These are phyloP conservation scores for Eutrema yunnanense DNA, from an alignment of 345 rosid genomes.

Conservation along the genomic window DNA sequence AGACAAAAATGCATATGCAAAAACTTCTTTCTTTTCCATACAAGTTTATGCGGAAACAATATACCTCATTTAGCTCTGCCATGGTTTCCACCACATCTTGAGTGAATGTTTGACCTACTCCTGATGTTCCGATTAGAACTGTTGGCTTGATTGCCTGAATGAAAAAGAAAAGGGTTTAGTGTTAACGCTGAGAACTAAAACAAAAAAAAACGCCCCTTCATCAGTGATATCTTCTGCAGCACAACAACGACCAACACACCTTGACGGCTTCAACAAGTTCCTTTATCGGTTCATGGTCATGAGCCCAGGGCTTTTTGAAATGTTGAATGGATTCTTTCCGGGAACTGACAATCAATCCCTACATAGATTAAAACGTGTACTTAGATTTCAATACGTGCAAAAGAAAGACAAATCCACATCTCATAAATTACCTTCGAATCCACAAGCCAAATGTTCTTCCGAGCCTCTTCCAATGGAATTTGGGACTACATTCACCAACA, in stretches of 20 bases:
- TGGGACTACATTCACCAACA: slow-evolving; percentile 47
- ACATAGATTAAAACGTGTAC: slow-evolving; percentile 5
- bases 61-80: slow-evolving; percentile 78
- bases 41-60: background rate
- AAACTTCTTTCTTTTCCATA: background rate
- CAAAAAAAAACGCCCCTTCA: background rate
- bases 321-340: slow-evolving; percentile 83
- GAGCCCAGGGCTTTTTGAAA: slow-evolving; percentile 98
- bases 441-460: slow-evolving; percentile 84
- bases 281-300: slow-evolving; percentile 68
- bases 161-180: slow-evolving; percentile 4
- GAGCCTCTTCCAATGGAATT: slow-evolving; percentile 69
- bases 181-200: background rate
- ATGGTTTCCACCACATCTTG: slow-evolving; percentile 82
- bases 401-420: background rate
- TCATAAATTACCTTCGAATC: slow-evolving; percentile 74
- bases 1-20: background rate
- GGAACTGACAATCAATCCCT: slow-evolving; percentile 89
- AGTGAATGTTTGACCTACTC: slow-evolving; percentile 84
- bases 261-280: slow-evolving; percentile 71
- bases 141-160: slow-evolving; percentile 84
- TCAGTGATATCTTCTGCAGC: background rate
- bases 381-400: slow-evolving; percentile 1
- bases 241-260: slow-evolving; percentile 35
- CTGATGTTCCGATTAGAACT: slow-evolving; percentile 89